Conservation (phyloP, 2,329 filamentous ascomycete genomes). For the Epichloe festucae region DNA sequence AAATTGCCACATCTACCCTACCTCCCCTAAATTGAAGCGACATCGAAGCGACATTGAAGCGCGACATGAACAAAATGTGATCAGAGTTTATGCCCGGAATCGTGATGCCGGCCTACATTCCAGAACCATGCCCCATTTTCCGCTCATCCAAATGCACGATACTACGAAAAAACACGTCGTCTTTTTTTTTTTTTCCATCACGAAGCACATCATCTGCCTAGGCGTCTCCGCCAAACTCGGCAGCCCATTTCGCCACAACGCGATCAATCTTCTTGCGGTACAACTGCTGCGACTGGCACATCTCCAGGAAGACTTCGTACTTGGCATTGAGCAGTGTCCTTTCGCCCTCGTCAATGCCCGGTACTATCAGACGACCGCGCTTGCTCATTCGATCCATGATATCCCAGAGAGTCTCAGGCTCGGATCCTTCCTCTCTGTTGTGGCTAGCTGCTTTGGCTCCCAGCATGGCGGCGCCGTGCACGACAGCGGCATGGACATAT, state of each 20-base stretch:
- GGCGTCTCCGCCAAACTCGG: conserved; percentile 13
- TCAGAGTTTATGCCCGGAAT: no score
- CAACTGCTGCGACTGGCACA: conserved; percentile 71
- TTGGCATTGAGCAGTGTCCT: conserved; percentile 74
- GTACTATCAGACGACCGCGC: conserved; percentile 71
- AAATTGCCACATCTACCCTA: no score
- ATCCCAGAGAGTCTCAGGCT: conserved; percentile 79
- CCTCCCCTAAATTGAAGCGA: no score
- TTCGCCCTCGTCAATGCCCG: conserved; percentile 57
- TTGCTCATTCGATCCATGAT: conserved; percentile 99
- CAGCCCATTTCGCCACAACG: conserved; percentile 28
- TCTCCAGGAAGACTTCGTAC: conserved; percentile 91
- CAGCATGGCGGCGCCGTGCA: conserved; percentile 96
- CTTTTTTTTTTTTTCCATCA: background rate
- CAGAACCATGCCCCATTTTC: no score
- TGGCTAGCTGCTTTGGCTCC: conserved; percentile 92
- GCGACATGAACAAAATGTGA: no score
- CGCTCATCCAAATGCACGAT: no score
- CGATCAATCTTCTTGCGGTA: conserved; percentile 72
- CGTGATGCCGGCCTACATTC: no score
- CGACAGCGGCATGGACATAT: conserved; percentile 90
- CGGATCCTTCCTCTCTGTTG: conserved; percentile 48
- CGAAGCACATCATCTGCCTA: background rate
- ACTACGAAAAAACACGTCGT: no score
- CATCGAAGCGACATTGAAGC: no score